Evolutionary conservation across 176 grass and related monocot species (phyloP).

Genomic region (Eragrostis curvula): DNA sequence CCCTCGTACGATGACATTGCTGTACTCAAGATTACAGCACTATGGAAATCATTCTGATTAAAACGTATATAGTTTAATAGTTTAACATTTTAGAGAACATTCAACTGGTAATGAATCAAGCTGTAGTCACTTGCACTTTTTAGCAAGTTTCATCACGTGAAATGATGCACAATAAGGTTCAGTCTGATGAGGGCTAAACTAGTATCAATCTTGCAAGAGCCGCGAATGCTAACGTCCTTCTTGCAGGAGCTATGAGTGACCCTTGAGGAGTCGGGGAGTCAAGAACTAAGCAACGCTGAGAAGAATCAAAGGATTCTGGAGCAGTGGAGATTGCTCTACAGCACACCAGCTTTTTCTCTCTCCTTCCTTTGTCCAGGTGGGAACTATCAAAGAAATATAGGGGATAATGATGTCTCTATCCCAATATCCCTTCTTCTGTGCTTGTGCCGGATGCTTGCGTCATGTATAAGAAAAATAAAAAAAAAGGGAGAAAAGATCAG

Average conservation of each 20-base stretch:
- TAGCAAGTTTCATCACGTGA: not conserved
- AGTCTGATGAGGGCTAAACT: too few relatives aligned
- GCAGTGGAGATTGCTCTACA: slow-evolving; percentile 51
- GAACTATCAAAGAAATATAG: slow-evolving; percentile 37
- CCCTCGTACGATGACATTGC: not conserved
- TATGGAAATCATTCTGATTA: not conserved
- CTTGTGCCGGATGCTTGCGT: slow-evolving; percentile 35
- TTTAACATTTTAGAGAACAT: slow-evolving; percentile 16
- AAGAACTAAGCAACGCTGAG: slow-evolving; percentile 22
- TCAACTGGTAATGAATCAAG: not conserved
- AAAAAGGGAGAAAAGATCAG: slow-evolving; percentile 16
- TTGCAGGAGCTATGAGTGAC: slow-evolving; percentile 32
- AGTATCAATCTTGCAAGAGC: not conserved
- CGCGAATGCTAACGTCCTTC: slow-evolving; percentile 15
- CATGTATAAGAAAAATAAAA: slow-evolving; percentile 26
- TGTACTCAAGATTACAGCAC: not conserved
- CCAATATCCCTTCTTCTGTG: slow-evolving; percentile 31
- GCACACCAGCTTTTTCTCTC: slow-evolving; percentile 37
- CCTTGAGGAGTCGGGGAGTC: slow-evolving; percentile 45
- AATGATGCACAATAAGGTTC: not conserved
- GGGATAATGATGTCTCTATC: slow-evolving; percentile 50
- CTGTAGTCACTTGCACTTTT: not conserved
- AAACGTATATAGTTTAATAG: not conserved
- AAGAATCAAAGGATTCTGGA: slow-evolving; percentile 54
- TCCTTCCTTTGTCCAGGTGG: slow-evolving; percentile 34